Percentiles rank a stretch among this genome's conserved stretches.
These are phyloP conservation scores for Amanita rubescens DNA, from an alignment of 768 basidiomycete genomes.

Conservation along the genomic window DNA sequence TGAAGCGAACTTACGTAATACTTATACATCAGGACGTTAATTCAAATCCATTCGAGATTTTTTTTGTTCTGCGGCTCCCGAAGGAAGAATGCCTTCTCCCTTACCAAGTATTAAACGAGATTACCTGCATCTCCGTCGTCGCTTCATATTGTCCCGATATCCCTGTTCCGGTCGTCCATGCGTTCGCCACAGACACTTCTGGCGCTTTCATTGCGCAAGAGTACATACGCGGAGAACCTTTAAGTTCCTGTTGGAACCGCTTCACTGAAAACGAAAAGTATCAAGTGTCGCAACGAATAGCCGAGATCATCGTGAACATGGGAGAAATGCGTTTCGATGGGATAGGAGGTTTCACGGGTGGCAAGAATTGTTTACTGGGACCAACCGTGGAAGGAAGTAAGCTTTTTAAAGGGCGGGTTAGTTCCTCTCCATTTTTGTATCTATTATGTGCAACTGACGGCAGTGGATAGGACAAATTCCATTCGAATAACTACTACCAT, in stretches of 20 bases:
- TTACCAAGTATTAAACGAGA: not conserved
- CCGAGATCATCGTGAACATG: not conserved
- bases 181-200: not conserved
- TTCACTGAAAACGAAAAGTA: not conserved
- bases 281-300: not conserved
- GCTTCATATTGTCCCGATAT: not conserved
- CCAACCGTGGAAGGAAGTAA: not conserved
- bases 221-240: not conserved
- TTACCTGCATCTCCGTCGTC: not conserved
- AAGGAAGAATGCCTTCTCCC: not conserved
- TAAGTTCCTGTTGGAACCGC: not conserved
- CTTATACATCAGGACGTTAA: not conserved
- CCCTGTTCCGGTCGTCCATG: not conserved
- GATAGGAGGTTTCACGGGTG: not conserved
- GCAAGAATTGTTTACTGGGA: not conserved
- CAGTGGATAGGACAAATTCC: not conserved
- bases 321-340: not conserved
- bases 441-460: not conserved
- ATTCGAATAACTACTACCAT: not conserved
- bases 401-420: not conserved
- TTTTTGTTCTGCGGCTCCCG: not conserved
- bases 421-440: not conserved
- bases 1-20: not conserved
- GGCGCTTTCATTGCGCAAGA: not conserved
- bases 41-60: not conserved